Base-by-base conservation (phyloP, 2,329 filamentous ascomycete species). In the Aspergillus oerlinghausenensis region DNA sequence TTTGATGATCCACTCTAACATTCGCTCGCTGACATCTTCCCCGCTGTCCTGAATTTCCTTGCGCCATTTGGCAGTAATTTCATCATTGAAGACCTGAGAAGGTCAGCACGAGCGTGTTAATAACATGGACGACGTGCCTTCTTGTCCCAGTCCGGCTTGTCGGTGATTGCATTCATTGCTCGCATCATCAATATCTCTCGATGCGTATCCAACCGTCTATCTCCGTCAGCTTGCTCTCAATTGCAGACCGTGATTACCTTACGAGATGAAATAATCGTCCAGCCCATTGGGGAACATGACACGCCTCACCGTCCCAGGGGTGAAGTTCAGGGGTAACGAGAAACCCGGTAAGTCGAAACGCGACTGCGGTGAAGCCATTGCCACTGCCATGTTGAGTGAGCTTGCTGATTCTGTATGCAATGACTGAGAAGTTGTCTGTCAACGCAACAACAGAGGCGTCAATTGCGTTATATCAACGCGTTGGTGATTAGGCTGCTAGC, bases 151-250 rank as follows among this genome's bases (percentile, higher is more conserved):
- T 73, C 62, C 0, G 64, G 64, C 54, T 79, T 78, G 43, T 80
- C 76, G 0, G 75, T 77, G 25, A 79, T 70, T 2, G 60, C 54
- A 38, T 77, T 70, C 70, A 79, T 76, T 21, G 76, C 57, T 21
- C 62, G 63, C 61, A 79, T 68, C 74, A 79, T 78, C 11, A 32
- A 14, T 38, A 38, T 38, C 3, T 38, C 32, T 17, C 32, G 32
- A 17, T 38, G 14, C 1, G 32, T 38, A 38, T 17, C 17, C 32
- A 7, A 38, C 5, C 32, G 32, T 6, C 32, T 38, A 14, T 17
- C 17, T 17, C 32, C 1, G 14, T 38, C 14, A 38, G 32, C 14
- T 38, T 38, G 32, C 32, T 4, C 14, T 38, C 32, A 17, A 38
- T 38, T 38, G 5, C 5, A 14, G 14, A 8, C 14, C 14, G 0